A percentile compares a stretch with the other conserved stretches of the same genome.
Conservation (phyloP, 441 rosid genomes). For the Jatropha podagrica region DNA sequence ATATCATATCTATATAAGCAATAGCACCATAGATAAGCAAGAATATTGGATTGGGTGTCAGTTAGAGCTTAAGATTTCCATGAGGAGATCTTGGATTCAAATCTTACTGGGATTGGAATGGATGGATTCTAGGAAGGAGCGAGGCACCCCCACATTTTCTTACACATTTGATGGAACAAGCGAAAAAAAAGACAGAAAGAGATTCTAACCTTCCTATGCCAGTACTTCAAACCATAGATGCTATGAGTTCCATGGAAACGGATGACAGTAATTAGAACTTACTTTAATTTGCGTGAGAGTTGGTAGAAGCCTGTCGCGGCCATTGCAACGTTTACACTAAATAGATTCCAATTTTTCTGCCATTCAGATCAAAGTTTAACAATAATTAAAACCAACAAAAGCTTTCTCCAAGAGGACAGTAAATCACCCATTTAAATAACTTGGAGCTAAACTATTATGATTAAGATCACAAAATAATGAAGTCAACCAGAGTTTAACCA, state of each 20-base stretch:
- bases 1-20: background rate
- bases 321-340: slow-evolving; percentile 84
- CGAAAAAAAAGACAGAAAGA: background rate
- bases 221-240: background rate
- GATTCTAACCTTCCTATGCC: background rate
- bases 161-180: background rate
- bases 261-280: slow-evolving; percentile 28
- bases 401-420: background rate
- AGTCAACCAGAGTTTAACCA: background rate
- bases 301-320: slow-evolving; percentile 88
- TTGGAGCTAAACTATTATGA: background rate
- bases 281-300: slow-evolving; percentile 78
- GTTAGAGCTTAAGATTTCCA: background rate
- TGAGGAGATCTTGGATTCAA: no score
- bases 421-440: background rate
- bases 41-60: background rate
- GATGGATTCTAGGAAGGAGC: no score
- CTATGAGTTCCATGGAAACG: background rate
- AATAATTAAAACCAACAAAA: slow-evolving; percentile 9
- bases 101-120: no score
- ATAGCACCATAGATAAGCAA: background rate
- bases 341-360: slow-evolving; percentile 98
- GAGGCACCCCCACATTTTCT: background rate
- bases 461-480: background rate
- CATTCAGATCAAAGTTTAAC: slow-evolving; percentile 19